Conservation (phyloP, 108 stramenopile genomes). For the Skeletonema potamos region DNA sequence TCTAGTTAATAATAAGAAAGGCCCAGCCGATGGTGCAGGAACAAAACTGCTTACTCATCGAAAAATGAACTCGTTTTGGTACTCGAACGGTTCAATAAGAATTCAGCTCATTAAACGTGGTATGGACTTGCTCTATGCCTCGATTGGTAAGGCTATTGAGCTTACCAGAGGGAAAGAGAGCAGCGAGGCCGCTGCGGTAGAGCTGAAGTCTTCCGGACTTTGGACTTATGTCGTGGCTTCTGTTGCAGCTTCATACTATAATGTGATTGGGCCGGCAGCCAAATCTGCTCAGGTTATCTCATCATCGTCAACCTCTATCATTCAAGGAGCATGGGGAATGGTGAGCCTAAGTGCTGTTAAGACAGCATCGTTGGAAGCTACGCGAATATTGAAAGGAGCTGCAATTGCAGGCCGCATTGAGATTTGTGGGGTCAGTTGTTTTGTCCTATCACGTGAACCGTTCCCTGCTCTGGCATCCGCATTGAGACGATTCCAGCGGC, state of each 20-base stretch:
- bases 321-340: conserved; percentile 83
- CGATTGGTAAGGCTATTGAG: conserved; percentile 74
- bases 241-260: conserved; percentile 79
- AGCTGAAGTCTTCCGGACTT: conserved; percentile 34
- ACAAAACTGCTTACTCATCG: conserved; percentile 14
- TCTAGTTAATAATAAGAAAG: conserved; percentile 26
- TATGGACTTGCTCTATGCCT: conserved; percentile 83
- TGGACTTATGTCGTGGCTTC: conserved; percentile 61
- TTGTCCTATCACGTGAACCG: conserved; percentile 66
- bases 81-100: conserved; percentile 72
- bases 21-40: conserved; percentile 1
- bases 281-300: conserved; percentile 53
- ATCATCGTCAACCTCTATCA: conserved; percentile 52
- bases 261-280: conserved; percentile 59
- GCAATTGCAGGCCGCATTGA: conserved; percentile 74
- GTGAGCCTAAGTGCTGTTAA: conserved; percentile 76
- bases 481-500: conserved; percentile 33
- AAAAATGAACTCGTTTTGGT: conserved; percentile 68
- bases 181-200: conserved; percentile 3
- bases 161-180: conserved; percentile 43
- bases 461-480: conserved; percentile 50
- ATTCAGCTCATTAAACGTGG: conserved; percentile 74
- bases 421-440: conserved; percentile 74
- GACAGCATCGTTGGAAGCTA: conserved; percentile 69
- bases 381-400: conserved; percentile 75